A percentile compares a stretch with the other conserved stretches of the same genome.
These are phyloP conservation scores for Vickermania spadyakhi DNA, from an alignment of 208 protist species.

Conservation along the genomic window DNA sequence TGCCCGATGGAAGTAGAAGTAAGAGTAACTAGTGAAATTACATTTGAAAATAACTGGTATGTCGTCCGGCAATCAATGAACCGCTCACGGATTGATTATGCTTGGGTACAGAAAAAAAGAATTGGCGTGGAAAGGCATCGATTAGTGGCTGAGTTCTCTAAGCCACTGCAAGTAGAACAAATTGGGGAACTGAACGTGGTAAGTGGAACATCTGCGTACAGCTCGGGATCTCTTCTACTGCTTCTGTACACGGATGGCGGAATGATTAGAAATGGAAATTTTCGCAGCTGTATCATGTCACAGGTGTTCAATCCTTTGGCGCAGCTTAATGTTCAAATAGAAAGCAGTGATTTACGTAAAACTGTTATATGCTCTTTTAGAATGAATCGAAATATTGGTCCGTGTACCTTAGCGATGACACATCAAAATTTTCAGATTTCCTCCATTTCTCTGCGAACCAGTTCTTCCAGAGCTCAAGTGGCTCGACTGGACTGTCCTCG, in stretches of 20 bases:
- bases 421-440: not conserved
- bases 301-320: not conserved
- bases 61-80: not conserved
- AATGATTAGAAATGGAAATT: not conserved
- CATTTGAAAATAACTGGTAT: not conserved
- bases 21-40: not conserved
- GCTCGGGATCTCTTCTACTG: not conserved
- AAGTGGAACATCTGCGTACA: not conserved
- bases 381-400: not conserved
- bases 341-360: too few species aligned
- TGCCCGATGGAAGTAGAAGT: not conserved
- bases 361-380: not conserved
- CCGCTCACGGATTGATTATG: not conserved
- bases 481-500: not conserved
- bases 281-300: not conserved
- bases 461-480: too few species aligned
- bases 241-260: not conserved
- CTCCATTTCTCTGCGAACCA: not conserved
- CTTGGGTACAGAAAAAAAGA: not conserved
- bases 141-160: not conserved
- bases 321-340: not conserved
- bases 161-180: not conserved
- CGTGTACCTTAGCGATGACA: not conserved
- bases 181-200: too few species aligned
- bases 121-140: not conserved